These are phyloP conservation scores for Colletotrichum brevisporum DNA, from an alignment of 2,329 filamentous ascomycete genomes.

Conservation along the genomic window DNA sequence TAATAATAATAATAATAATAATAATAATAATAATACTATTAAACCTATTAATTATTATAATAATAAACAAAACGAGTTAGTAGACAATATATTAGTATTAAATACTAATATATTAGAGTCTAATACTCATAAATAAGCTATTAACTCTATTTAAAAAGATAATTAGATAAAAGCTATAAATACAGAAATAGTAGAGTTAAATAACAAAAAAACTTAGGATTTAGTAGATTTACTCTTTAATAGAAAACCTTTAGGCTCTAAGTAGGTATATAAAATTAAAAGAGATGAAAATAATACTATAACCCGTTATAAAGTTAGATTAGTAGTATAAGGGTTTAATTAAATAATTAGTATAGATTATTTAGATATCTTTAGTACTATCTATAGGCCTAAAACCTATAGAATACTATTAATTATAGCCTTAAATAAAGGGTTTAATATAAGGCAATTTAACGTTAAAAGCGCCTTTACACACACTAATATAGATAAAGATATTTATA, in stretches of 20 bases:
- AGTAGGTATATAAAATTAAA: background rate
- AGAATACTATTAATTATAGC: background rate
- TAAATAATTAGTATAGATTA: background rate
- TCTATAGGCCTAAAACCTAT: background rate
- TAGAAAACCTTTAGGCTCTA: background rate
- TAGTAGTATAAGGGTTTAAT: background rate
- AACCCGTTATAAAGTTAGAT: background rate
- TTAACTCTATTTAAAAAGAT: background rate
- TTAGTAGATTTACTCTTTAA: background rate
- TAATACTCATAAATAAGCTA: background rate
- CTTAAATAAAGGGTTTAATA: background rate
- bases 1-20: background rate
- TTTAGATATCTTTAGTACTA: constrained; percentile 9
- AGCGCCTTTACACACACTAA: background rate
- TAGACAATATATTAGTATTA: background rate
- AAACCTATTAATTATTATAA: background rate
- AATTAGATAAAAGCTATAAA: background rate
- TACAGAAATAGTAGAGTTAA: background rate
- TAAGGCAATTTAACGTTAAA: background rate
- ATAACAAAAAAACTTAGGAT: background rate
- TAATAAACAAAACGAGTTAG: background rate
- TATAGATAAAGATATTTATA: constrained; percentile 6
- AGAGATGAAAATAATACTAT: background rate
- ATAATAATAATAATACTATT: background rate
- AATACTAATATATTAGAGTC: background rate